Conservation (phyloP, 805 yeast species). For the Yarrowia sp. region DNA sequence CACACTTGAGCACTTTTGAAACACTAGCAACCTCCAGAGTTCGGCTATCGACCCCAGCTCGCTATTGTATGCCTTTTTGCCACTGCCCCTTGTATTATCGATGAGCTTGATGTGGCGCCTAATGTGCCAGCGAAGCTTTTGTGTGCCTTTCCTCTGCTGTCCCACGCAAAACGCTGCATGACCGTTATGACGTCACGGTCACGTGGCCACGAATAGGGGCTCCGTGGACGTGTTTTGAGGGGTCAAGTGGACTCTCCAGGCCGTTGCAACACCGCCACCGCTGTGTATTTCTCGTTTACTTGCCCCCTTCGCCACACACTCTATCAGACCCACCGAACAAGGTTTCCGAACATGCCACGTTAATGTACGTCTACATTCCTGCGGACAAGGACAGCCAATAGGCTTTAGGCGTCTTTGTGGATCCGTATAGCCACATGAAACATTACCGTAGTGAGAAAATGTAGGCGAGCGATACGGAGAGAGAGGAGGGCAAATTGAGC, state of each 20-base stretch:
- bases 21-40: too few relatives aligned
- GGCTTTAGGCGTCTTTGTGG: slow-evolving; percentile 21
- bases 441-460: slow-evolving; percentile 27
- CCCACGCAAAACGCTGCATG: slow-evolving; percentile 32
- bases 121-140: slow-evolving; percentile 9
- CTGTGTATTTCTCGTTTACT: too few relatives aligned
- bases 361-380: slow-evolving; percentile 37
- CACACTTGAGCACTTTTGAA: too few relatives aligned
- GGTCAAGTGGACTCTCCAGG: too few relatives aligned
- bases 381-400: slow-evolving; percentile 1
- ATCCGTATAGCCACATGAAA: slow-evolving; percentile 36
- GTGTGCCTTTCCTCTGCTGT: slow-evolving; percentile 32
- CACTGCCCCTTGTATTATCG: neutral
- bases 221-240: too few relatives aligned
- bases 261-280: too few relatives aligned
- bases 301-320: slow-evolving; percentile 1
- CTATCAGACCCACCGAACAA: slow-evolving; percentile 19
- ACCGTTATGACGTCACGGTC: slow-evolving; percentile 29
- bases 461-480: slow-evolving; percentile 29
- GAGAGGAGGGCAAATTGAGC: too few relatives aligned
- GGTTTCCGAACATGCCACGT: slow-evolving; percentile 36
- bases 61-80: neutral
- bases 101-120: slow-evolving; percentile 14
- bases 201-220: neutral
- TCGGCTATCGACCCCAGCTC: too few relatives aligned